Percentiles rank a stretch among this genome's conserved stretches.
These are phyloP conservation scores for Noccaea bulbosa DNA, from an alignment of 345 rosid genomes.

Conservation along the genomic window DNA sequence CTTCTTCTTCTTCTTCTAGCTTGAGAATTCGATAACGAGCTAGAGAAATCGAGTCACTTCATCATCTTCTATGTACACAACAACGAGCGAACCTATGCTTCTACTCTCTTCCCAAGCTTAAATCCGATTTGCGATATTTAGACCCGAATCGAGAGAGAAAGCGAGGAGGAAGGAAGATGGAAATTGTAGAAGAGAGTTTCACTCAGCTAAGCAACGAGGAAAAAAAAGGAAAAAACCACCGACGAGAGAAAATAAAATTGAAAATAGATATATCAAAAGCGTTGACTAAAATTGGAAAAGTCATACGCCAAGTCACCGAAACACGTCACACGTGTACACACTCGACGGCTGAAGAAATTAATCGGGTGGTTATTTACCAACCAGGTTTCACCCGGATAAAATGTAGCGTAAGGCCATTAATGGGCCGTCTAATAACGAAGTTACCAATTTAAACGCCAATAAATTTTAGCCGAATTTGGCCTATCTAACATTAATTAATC, in stretches of 20 bases:
- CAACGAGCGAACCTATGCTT: background rate
- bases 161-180: constrained; percentile 19
- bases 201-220: constrained; percentile 19
- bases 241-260: background rate
- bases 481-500: no score
- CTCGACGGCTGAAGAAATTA: background rate
- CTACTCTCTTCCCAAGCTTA: background rate
- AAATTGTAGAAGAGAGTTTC: constrained; percentile 18
- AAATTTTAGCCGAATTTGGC: no score
- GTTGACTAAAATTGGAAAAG: constrained; percentile 5
- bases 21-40: constrained; percentile 13
- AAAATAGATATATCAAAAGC: background rate
- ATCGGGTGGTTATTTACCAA: constrained; percentile 1
- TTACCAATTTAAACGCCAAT: no score
- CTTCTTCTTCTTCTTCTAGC: constrained; percentile 24
- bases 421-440: background rate
- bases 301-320: background rate
- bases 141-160: background rate
- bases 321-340: constrained; percentile 12
- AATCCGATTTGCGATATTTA: background rate
- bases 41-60: constrained; percentile 11
- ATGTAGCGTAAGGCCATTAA: background rate
- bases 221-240: background rate
- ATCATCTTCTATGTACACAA: background rate
- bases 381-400: background rate